Base-by-base conservation (phyloP, 495 filamentous ascomycete species). In the Penicillium alfredii region DNA sequence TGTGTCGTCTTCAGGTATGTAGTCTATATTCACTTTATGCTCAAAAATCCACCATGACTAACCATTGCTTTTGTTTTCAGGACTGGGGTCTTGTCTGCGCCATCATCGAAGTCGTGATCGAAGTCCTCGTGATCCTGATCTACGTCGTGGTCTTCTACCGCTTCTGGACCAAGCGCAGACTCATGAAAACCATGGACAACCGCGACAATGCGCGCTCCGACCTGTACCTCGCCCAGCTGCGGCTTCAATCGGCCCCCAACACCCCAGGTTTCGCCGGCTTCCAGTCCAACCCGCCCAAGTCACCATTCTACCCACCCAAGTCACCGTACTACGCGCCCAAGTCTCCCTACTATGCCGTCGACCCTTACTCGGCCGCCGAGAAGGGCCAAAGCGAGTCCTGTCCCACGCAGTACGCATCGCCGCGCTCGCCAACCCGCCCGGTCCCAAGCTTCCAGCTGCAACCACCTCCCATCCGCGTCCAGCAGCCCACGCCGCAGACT, bases 91-190 rank as follows among this genome's bases (percentile, higher is more conserved):
- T 99, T 31, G 82, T 99, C 49, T 99, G 92, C 71, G 84, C 84
- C 55, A 84, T 99, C 55, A 97, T 99, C 64, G 92, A 99, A 68
- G 75, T 99, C 45, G 84, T 93, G 36, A 74, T 99, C 45, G 92
- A 99, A 60, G 71, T 83, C 49, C 77, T 99, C 61, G 85, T 84
- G 47, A 94, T 99, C 58, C 64, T 76, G 22, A 82, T 99, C 55
- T 99, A 99, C 70, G 86, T 72, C 58, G 74, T 96, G 56, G 80
- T 93, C 58, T 94, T 95, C 69, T 97, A 92, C 73, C 84, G 92
- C 47, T 85, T 94, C 72, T 92, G 86, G 75, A 85, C 85, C 40
- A 99, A 99, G 73, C 83, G 86, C 56, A 78, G 80, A 51, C 84
- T 99, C 38, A 82, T 81, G 60, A 97, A 95, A 68, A 86, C 86